Base-by-base conservation (phyloP, 2,329 filamentous ascomycete species). In the Atkinsonella hypoxylon region DNA sequence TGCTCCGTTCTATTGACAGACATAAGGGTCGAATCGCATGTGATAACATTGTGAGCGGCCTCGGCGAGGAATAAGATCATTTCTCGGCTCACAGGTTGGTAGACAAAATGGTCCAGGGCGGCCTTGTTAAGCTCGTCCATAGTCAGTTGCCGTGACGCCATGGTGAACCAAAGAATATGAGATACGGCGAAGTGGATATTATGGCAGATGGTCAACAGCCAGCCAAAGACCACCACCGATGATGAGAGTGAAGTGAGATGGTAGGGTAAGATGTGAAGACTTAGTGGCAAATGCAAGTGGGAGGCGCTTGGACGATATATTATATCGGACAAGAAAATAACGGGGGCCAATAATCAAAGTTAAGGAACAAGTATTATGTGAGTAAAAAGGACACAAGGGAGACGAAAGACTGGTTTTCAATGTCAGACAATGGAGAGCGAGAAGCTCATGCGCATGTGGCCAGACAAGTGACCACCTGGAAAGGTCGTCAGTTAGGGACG, bases 31-130 rank as follows among this genome's bases (percentile, higher is more conserved):
- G 76, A 70, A 64, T 93, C 87, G 74, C 87, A 91, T 61, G 84
- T 78, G 64, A 93, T 93, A 64, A 93, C 87, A 63, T 84, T 79
- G 62, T 76, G 75, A 52, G 87, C 86, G 62, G 87, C 87, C 53
- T 76, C 70, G 56, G 87, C 85, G 53, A 93, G 79, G 69, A 88
- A 87, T 53, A 73, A 67, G 61, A 93, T 85, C 87, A 93, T 93
- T 50, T 84, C 77, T 59, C 76, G 76, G 62, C 77, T 82, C 56
- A 93, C 87, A 10, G 83, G 83, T 59, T 79, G 78, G 69, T 85
- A 87, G 71, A 93, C 79, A 66, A 93, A 91, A 61, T 86, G 79
- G 61, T 90, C 85, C 56, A 93, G 76, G 47, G 87, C 87, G 49
- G 77, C 77, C 66, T 83, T 79, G 73, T 89, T 89, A 62, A 81